These are phyloP conservation scores for Aschersonia sp. DNA, from an alignment of 2,329 filamentous ascomycete species.

Conservation along the genomic window DNA sequence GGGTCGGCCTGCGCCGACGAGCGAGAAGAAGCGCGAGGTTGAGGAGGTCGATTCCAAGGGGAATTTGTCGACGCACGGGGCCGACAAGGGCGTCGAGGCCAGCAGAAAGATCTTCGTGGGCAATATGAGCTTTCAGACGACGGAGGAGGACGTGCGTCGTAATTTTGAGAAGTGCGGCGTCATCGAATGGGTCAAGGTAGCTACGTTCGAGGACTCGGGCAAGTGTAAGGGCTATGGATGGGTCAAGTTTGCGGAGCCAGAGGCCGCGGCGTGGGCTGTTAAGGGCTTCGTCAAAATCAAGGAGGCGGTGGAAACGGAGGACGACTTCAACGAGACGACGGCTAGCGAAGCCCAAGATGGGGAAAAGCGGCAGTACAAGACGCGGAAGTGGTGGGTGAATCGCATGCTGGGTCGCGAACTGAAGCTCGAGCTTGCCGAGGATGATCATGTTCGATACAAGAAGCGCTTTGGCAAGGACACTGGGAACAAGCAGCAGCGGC, in stretches of 20 bases:
- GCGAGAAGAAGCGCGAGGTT: slow-evolving; percentile 27
- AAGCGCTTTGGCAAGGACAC: slow-evolving; percentile 79
- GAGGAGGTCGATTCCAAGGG: slow-evolving; percentile 13
- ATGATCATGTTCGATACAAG: slow-evolving; percentile 77
- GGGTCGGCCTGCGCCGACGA: slow-evolving; percentile 55
- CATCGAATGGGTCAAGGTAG: slow-evolving; percentile 72
- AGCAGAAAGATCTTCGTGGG: slow-evolving; percentile 84
- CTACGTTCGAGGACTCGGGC: slow-evolving; percentile 89
- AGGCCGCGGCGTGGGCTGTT: slow-evolving; percentile 55
- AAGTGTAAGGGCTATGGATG: slow-evolving; percentile 98
- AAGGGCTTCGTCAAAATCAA: slow-evolving; percentile 66
- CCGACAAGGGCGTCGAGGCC: slow-evolving; percentile 22
- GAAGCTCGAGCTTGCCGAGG: slow-evolving; percentile 87
- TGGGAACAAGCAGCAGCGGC: slow-evolving; percentile 4
- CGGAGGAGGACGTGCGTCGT: slow-evolving; percentile 63
- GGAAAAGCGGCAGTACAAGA: slow-evolving; percentile 35
- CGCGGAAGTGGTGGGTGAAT: slow-evolving; percentile 72
- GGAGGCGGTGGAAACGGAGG: slow-evolving; percentile 48
- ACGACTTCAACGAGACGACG: slow-evolving; percentile 41
- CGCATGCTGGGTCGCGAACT: slow-evolving; percentile 65
- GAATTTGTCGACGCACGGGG: too few relatives aligned
- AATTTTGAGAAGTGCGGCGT: slow-evolving; percentile 80
- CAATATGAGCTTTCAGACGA: slow-evolving; percentile 72
- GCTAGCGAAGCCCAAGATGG: slow-evolving; percentile 23
- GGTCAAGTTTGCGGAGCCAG: slow-evolving; percentile 76